These are phyloP conservation scores for Astrocystis sublimbata DNA, from an alignment of 495 filamentous ascomycete species.

Conservation along the genomic window DNA sequence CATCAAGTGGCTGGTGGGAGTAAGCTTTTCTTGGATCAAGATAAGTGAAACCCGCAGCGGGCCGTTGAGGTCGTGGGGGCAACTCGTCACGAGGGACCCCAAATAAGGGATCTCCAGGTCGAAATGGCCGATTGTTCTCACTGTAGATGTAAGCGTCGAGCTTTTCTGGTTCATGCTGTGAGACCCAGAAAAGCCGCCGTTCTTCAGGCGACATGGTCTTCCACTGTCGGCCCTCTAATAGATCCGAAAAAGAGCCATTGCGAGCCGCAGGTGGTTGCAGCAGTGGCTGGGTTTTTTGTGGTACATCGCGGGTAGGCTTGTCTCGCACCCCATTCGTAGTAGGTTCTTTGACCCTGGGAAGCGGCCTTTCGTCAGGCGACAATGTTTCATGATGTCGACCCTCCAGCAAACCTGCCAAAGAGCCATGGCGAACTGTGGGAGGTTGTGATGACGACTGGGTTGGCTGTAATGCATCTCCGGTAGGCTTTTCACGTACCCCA, in stretches of 20 bases:
- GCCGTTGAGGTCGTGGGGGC: constrained; percentile 23
- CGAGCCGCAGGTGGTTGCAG: not conserved
- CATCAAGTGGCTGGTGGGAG: constrained; percentile 35
- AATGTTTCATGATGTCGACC: constrained; percentile 18
- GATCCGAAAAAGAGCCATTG: constrained; percentile 8
- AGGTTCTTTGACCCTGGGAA: constrained; percentile 19
- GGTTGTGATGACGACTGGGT: not conserved
- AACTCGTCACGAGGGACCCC: constrained; percentile 12
- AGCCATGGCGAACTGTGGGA: not conserved
- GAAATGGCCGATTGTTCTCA: constrained; percentile 27
- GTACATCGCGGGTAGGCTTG: not conserved
- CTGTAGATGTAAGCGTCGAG: constrained; percentile 32
- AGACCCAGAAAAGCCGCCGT: constrained; percentile 25
- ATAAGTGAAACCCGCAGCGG: constrained; percentile 30
- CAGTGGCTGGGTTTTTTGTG: not conserved
- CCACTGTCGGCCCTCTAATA: constrained; percentile 17
- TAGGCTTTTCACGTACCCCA: not conserved
- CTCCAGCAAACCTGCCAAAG: constrained; percentile 12
- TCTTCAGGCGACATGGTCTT: constrained; percentile 21
- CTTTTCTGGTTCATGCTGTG: constrained; percentile 26
- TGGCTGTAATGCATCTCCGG: not conserved
- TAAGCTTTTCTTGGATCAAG: constrained; percentile 50
- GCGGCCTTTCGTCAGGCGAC: constrained; percentile 24
- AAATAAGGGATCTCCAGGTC: constrained; percentile 28
- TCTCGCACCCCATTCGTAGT: not conserved